A percentile compares a stretch with the other conserved stretches of the same genome.
phyloP scores from a whole-genome alignment of 1,284 basidiomycete species.

The Crucibulum parvulum region DNA sequence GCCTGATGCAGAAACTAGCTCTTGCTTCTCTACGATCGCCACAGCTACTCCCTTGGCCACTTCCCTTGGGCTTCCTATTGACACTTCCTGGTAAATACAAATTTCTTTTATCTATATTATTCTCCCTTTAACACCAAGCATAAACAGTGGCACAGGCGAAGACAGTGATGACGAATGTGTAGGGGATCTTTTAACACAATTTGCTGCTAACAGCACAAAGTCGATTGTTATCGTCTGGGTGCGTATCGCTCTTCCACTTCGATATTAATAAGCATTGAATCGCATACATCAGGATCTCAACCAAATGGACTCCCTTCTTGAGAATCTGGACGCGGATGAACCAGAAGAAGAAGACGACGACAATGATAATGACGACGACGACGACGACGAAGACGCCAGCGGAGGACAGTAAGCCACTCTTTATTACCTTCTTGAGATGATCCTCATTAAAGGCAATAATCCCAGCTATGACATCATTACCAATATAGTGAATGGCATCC shows the following conservation, averaged over 20 bases:
- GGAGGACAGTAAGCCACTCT: constrained; percentile 8
- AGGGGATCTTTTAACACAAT: constrained; percentile 13
- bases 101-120: background rate
- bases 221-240: constrained; percentile 23
- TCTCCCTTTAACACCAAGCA: background rate
- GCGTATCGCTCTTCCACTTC: background rate
- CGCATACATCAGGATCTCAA: constrained; percentile 9
- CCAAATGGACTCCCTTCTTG: constrained; percentile 16
- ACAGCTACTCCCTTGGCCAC: constrained; percentile 18
- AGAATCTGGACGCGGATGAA: constrained; percentile 13
- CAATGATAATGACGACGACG: constrained; percentile 15
- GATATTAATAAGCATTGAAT: background rate
- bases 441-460: background rate
- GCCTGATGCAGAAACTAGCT: constrained; percentile 12
- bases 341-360: constrained; percentile 1
- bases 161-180: constrained; percentile 21
- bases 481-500: constrained; percentile 12
- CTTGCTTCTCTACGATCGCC: constrained; percentile 15
- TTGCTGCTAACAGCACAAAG: constrained; percentile 15
- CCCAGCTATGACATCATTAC: constrained; percentile 18
- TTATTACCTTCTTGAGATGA: background rate
- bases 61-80: constrained; percentile 15
- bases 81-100: constrained; percentile 16
- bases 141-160: constrained; percentile 17
- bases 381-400: constrained; percentile 2